Evolutionary conservation across 352 stramenopile species (phyloP).

Genomic region (Phytophthora pistaciae): DNA sequence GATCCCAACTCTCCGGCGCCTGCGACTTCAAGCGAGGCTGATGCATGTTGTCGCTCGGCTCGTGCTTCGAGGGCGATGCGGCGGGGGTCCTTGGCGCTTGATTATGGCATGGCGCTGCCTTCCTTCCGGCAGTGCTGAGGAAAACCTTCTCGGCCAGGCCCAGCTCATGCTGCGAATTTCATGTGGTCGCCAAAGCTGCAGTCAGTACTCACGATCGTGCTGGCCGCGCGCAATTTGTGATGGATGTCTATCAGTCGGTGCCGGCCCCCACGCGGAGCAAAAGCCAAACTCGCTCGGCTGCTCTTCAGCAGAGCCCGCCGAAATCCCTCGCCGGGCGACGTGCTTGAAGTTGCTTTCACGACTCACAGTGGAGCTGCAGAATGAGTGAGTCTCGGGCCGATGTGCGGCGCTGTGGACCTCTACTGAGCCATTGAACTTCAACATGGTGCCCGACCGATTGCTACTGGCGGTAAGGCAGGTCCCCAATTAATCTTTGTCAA

Average conservation of each 20-base stretch:
- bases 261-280: background rate
- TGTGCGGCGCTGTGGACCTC: slow-evolving; percentile 24
- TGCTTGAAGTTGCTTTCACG: slow-evolving; percentile 19
- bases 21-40: background rate
- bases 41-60: background rate
- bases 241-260: background rate
- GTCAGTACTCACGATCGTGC: background rate
- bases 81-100: background rate
- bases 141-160: background rate
- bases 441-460: slow-evolving; percentile 26
- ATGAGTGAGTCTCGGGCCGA: background rate
- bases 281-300: background rate
- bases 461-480: slow-evolving; percentile 34
- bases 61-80: background rate
- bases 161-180: background rate
- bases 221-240: background rate
- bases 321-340: background rate
- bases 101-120: background rate
- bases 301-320: background rate
- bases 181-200: background rate
- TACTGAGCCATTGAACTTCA: slow-evolving; percentile 42
- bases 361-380: background rate
- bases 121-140: background rate
- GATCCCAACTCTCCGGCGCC: slow-evolving; percentile 4
- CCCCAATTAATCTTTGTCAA: slow-evolving; percentile 39